Percentiles rank a stretch among this genome's conserved stretches.
These are phyloP conservation scores for Haberlea rhodopensis DNA, from an alignment of 257 asterid species.

Conservation along the genomic window DNA sequence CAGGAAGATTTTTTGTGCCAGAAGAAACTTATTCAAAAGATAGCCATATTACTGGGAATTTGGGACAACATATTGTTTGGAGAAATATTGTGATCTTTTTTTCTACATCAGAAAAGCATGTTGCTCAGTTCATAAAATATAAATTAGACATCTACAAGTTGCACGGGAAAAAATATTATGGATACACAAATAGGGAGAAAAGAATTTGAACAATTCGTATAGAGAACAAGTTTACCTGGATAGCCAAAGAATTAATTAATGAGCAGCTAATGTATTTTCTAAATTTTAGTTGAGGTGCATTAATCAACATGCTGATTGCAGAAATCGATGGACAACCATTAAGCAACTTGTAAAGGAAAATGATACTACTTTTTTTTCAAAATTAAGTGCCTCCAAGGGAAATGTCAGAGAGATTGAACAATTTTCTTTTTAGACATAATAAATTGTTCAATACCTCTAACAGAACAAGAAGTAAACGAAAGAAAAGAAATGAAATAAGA, in stretches of 20 bases:
- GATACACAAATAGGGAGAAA: not conserved
- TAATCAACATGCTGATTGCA: constrained; percentile 11
- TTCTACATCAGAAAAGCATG: constrained; percentile 4
- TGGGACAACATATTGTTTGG: too few relatives aligned
- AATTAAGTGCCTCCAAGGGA: constrained; percentile 5
- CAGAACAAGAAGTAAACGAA: not conserved
- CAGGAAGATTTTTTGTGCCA: not conserved
- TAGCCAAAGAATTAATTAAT: not conserved
- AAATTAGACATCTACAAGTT: constrained; percentile 2
- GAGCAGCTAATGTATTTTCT: not conserved
- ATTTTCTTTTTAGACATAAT: too few relatives aligned
- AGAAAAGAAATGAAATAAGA: constrained; percentile 1
- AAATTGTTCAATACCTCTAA: too few relatives aligned
- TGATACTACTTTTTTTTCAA: not conserved
- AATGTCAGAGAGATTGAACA: too few relatives aligned
- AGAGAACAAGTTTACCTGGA: not conserved
- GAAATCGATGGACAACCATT: not conserved
- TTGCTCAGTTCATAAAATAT: not conserved
- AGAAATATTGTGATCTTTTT: constrained; percentile 1
- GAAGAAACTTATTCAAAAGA: not conserved
- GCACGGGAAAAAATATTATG: not conserved
- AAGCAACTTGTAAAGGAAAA: not conserved
- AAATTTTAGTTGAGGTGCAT: not conserved
- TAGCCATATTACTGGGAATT: not conserved
- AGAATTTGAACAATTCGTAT: not conserved